phyloP scores from a whole-genome alignment of 2,329 filamentous ascomycete genomes.

The Rhinocladiella similis region DNA sequence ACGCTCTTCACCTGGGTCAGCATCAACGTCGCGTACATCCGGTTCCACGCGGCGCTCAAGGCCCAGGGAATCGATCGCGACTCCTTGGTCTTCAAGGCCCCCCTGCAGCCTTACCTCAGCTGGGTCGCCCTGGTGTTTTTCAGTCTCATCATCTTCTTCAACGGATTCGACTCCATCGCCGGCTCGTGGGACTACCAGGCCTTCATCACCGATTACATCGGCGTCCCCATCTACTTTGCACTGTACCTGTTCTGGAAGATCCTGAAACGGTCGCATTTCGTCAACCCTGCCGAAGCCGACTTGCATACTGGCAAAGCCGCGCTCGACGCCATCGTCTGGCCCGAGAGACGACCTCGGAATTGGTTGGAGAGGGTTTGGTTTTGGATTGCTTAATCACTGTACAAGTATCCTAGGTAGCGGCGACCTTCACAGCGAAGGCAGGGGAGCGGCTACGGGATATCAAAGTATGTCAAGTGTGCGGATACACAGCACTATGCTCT shows the following conservation, averaged over 20 bases:
- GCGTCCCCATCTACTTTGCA: constrained; percentile 45
- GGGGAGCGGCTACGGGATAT: too few relatives aligned
- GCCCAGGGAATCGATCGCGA: constrained; percentile 69
- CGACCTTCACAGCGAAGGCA: too few relatives aligned
- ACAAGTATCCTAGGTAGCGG: too few relatives aligned
- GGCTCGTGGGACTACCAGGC: constrained; percentile 44
- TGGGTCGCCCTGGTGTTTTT: constrained; percentile 59
- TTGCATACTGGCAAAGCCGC: constrained; percentile 37
- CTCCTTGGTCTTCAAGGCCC: constrained; percentile 66
- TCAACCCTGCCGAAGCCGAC: constrained; percentile 33
- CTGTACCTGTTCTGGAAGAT: constrained; percentile 36
- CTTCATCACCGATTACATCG: constrained; percentile 55
- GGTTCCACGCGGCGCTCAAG: constrained; percentile 67
- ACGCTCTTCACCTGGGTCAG: constrained; percentile 65
- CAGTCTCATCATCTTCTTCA: constrained; percentile 64
- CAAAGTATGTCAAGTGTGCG: too few relatives aligned
- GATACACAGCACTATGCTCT: too few relatives aligned
- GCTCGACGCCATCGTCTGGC: constrained; percentile 36
- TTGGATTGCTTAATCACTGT: constrained; percentile 32
- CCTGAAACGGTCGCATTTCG: constrained; percentile 33
- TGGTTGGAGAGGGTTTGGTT: constrained; percentile 36
- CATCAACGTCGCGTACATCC: constrained; percentile 69
- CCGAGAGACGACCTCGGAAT: constrained; percentile 35
- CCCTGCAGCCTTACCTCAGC: constrained; percentile 68
- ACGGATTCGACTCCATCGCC: constrained; percentile 56